These are phyloP conservation scores for Penicillium sp. DNA, from an alignment of 2,329 filamentous ascomycete genomes.

Conservation along the genomic window DNA sequence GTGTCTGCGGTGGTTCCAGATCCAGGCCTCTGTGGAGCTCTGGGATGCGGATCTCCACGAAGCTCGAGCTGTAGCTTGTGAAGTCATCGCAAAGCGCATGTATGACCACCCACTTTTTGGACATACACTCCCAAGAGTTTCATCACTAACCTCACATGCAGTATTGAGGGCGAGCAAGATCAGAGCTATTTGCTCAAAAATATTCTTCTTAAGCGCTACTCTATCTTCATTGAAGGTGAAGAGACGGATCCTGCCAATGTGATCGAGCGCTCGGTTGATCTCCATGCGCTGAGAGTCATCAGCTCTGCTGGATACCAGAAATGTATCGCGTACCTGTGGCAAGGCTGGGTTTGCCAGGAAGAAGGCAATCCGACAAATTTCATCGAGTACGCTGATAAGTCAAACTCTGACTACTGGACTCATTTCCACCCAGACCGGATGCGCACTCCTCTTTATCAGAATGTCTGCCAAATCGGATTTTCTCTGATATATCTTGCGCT, in stretches of 20 bases:
- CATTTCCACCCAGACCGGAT: slow-evolving; percentile 95
- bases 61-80: slow-evolving; percentile 76
- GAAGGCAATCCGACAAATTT: slow-evolving; percentile 88
- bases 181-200: slow-evolving; percentile 73
- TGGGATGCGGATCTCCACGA: slow-evolving; percentile 88
- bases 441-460: slow-evolving; percentile 89
- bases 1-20: slow-evolving; percentile 71
- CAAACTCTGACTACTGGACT: slow-evolving; percentile 70
- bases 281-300: slow-evolving; percentile 85
- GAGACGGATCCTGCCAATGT: slow-evolving; percentile 78
- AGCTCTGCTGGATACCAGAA: slow-evolving; percentile 94
- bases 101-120: slow-evolving; percentile 19
- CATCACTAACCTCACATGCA: slow-evolving; percentile 30
- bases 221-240: slow-evolving; percentile 69
- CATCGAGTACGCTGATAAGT: slow-evolving; percentile 79
- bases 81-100: slow-evolving; percentile 82
- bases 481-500: slow-evolving; percentile 79
- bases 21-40: slow-evolving; percentile 74
- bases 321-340: slow-evolving; percentile 89
- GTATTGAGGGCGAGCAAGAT: slow-evolving; percentile 84
- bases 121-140: neutral
- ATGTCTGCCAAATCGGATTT: slow-evolving; percentile 79
- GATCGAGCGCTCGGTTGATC: slow-evolving; percentile 87
- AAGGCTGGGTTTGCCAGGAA: slow-evolving; percentile 94
- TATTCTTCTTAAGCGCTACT: slow-evolving; percentile 84